Evolutionary conservation across 768 basidiomycete genomes (phyloP).

Genomic region (Lactarius psammicola): DNA sequence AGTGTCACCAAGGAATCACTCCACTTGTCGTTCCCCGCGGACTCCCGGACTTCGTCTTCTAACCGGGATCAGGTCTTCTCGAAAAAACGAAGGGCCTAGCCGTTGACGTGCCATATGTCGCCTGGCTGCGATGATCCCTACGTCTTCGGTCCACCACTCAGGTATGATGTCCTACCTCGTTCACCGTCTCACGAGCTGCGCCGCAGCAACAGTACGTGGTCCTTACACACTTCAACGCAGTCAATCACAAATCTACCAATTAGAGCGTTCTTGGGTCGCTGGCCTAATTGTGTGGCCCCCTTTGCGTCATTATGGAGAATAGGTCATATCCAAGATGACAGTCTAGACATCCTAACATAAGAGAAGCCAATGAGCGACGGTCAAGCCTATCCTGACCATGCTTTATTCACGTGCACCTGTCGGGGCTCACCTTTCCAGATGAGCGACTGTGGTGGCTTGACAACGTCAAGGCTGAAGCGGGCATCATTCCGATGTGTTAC

Average conservation of each 20-base stretch:
- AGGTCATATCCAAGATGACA: slow-evolving; percentile 8
- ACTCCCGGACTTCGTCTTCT: slow-evolving; percentile 18
- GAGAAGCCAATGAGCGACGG: slow-evolving; percentile 5
- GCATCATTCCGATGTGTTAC: not conserved
- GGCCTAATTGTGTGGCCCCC: not conserved
- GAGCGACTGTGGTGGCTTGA: not conserved
- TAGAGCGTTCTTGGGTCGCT: not conserved
- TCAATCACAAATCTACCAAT: not conserved
- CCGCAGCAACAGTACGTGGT: not conserved
- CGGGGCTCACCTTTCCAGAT: not conserved
- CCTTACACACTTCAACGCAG: not conserved
- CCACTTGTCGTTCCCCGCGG: slow-evolving; percentile 17
- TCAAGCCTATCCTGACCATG: not conserved
- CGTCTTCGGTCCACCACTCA: not conserved
- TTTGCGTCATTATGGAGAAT: not conserved
- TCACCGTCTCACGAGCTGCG: not conserved
- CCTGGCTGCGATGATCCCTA: slow-evolving; percentile 4
- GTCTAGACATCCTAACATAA: slow-evolving; percentile 1
- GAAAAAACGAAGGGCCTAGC: slow-evolving; percentile 17
- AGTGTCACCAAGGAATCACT: slow-evolving; percentile 9
- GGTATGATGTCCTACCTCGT: not conserved
- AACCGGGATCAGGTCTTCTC: slow-evolving; percentile 13
- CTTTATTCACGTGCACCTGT: not conserved
- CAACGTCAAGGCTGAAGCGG: not conserved
- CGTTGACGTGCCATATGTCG: slow-evolving; percentile 7